Conservation (phyloP, 2,329 filamentous ascomycete genomes). For the Epicoccum sorghinum region DNA sequence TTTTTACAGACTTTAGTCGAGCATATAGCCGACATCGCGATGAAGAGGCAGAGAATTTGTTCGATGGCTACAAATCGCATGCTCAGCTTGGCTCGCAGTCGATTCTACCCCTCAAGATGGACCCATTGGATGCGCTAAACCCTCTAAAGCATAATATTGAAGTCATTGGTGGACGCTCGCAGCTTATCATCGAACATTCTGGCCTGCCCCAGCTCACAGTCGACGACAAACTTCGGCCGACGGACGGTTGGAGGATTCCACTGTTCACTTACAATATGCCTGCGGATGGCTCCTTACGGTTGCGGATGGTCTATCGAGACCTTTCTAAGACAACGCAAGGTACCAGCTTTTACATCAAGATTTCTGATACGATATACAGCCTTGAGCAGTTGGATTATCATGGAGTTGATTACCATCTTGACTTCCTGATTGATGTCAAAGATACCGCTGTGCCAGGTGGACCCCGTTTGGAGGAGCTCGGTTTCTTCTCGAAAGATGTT, state of each 20-base stretch:
- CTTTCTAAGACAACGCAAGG: neutral
- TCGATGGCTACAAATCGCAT: slow-evolving; percentile 25
- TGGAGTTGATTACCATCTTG: neutral
- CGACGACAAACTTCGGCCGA: neutral
- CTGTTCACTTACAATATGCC: slow-evolving; percentile 46
- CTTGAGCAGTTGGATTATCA: neutral
- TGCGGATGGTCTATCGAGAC: slow-evolving; percentile 22
- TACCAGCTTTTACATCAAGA: slow-evolving; percentile 1
- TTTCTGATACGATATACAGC: neutral
- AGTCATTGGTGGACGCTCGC: slow-evolving; percentile 4
- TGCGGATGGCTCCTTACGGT: slow-evolving; percentile 27
- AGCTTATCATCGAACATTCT: slow-evolving; percentile 26
- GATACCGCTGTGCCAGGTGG: neutral
- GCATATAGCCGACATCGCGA: slow-evolving; percentile 35
- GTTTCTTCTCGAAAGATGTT: slow-evolving; percentile 22
- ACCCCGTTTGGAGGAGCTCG: slow-evolving; percentile 32
- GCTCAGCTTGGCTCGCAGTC: slow-evolving; percentile 45
- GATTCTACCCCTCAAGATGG: slow-evolving; percentile 31
- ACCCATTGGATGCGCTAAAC: slow-evolving; percentile 1
- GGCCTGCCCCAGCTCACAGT: neutral
- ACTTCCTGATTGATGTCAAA: neutral
- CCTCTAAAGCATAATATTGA: slow-evolving; percentile 25
- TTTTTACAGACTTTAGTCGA: slow-evolving; percentile 48
- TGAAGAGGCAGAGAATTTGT: slow-evolving; percentile 15
- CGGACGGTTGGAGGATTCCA: slow-evolving; percentile 21